These are phyloP conservation scores for Cytospora leucostoma DNA, from an alignment of 2,329 filamentous ascomycete genomes.

Conservation along the genomic window DNA sequence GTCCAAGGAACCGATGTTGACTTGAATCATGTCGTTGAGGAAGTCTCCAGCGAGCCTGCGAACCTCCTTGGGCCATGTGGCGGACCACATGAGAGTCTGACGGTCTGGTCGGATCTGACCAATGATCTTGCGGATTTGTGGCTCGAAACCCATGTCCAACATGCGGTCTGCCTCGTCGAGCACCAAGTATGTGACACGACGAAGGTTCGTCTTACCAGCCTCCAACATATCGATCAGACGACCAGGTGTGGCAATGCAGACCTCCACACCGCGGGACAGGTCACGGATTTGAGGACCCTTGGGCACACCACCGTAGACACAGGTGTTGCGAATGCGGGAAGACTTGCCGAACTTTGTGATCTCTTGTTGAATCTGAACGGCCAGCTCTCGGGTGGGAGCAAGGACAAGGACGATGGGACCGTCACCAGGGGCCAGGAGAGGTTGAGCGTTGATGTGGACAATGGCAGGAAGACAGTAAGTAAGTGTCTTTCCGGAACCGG, in stretches of 20 bases:
- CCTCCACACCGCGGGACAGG: slow-evolving; percentile 91
- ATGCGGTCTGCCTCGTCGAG: slow-evolving; percentile 99
- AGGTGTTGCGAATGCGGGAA: slow-evolving; percentile 96
- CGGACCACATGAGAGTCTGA: slow-evolving; percentile 99
- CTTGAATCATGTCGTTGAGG: slow-evolving; percentile 94
- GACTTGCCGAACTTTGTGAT: slow-evolving; percentile 99
- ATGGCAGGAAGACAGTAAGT: slow-evolving; percentile 98
- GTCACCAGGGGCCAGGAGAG: slow-evolving; percentile 90
- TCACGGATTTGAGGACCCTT: slow-evolving; percentile 97
- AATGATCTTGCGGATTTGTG: slow-evolving; percentile 98
- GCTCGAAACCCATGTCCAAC: slow-evolving; percentile 99
- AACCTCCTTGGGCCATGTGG: slow-evolving; percentile 98
- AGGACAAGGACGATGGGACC: slow-evolving; percentile 96
- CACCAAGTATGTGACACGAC: slow-evolving; percentile 95
- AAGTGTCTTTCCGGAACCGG: slow-evolving; percentile 97
- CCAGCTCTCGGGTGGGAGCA: slow-evolving; percentile 94
- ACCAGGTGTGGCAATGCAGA: slow-evolving; percentile 96
- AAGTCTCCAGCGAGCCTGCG: slow-evolving; percentile 88
- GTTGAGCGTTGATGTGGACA: slow-evolving; percentile 99
- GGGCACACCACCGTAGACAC: slow-evolving; percentile 97
- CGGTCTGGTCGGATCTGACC: slow-evolving; percentile 95
- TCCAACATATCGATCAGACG: slow-evolving; percentile 99
- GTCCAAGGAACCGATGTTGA: slow-evolving; percentile 97
- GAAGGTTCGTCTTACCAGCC: slow-evolving; percentile 95
- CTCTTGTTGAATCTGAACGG: slow-evolving; percentile 97